Percentiles rank a stretch among this genome's conserved stretches.
phyloP scores from a whole-genome alignment of 805 yeast genomes.

The Ogataea nakhonphanomensis region DNA sequence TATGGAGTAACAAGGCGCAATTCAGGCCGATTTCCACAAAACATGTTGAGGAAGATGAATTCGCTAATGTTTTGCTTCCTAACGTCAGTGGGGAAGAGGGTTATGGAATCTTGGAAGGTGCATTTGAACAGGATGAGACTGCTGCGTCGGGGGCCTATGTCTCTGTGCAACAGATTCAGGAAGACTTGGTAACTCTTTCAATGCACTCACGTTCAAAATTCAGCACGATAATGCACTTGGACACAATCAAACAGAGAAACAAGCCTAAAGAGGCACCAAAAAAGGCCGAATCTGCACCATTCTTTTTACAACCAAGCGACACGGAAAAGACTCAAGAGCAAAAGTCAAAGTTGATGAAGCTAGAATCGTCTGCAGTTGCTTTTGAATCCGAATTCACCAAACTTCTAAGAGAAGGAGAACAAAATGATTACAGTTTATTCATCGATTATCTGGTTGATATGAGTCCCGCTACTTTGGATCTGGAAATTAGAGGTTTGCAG shows the following conservation, averaged over 20 bases:
- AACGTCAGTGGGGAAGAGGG: slow-evolving; percentile 79
- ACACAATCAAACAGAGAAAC: slow-evolving; percentile 78
- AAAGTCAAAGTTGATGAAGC: slow-evolving; percentile 32
- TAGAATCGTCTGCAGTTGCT: slow-evolving; percentile 35
- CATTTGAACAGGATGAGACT: slow-evolving; percentile 45
- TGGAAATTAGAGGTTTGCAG: slow-evolving; percentile 81
- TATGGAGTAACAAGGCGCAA: slow-evolving; percentile 92
- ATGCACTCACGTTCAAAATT: slow-evolving; percentile 74
- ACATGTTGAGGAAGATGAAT: slow-evolving; percentile 74
- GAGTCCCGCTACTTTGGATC: slow-evolving; percentile 75
- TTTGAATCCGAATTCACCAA: slow-evolving; percentile 77
- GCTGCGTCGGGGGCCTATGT: slow-evolving; percentile 37
- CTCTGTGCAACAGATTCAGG: slow-evolving; percentile 60
- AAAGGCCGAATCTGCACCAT: slow-evolving; percentile 74
- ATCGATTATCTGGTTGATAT: slow-evolving; percentile 52
- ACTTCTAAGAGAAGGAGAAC: slow-evolving; percentile 52
- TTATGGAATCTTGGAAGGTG: slow-evolving; percentile 69
- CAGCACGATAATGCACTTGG: slow-evolving; percentile 75
- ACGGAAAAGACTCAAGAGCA: slow-evolving; percentile 49
- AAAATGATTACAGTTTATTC: slow-evolving; percentile 45
- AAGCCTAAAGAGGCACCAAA: slow-evolving; percentile 88
- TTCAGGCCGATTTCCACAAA: slow-evolving; percentile 73
- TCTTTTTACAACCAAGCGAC: slow-evolving; percentile 71
- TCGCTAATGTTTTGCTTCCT: slow-evolving; percentile 61
- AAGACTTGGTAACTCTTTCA: slow-evolving; percentile 67